A percentile compares a stretch with the other conserved stretches of the same genome.
These are phyloP conservation scores for Saccharum hybrid DNA, from an alignment of 202 grass and related monocot genomes.

Conservation along the genomic window DNA sequence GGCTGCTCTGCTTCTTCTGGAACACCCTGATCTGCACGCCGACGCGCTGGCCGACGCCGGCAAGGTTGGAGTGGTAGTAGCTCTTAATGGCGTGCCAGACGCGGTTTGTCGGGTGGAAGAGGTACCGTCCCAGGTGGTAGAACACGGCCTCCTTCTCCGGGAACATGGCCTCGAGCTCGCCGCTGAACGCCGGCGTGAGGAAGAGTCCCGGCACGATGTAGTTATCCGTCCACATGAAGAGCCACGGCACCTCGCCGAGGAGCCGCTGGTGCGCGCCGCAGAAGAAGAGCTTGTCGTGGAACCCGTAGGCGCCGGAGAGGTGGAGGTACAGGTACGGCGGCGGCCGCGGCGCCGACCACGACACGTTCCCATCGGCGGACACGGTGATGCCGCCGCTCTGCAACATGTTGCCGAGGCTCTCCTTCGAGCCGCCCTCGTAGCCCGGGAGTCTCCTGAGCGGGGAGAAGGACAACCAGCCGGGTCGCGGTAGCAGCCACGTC, in stretches of 20 bases:
- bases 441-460: conserved; percentile 33
- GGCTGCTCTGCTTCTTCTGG: neutral
- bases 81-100: conserved; percentile 65
- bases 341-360: conserved; percentile 15
- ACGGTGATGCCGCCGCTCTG: conserved; percentile 23
- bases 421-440: conserved; percentile 29
- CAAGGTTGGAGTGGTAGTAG: conserved; percentile 59
- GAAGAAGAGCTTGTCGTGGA: conserved; percentile 72
- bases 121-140: conserved; percentile 72
- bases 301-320: conserved; percentile 47
- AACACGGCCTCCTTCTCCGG: conserved; percentile 64
- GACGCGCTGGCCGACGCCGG: conserved; percentile 50
- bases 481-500: conserved; percentile 66
- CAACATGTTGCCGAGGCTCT: conserved; percentile 68
- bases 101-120: conserved; percentile 75
- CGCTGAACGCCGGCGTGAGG: conserved; percentile 47
- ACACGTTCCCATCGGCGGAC: conserved; percentile 13
- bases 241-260: conserved; percentile 56
- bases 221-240: conserved; percentile 66
- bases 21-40: conserved; percentile 84
- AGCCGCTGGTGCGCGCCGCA: conserved; percentile 70
- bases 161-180: conserved; percentile 66
- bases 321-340: conserved; percentile 72
- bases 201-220: conserved; percentile 78
- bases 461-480: conserved; percentile 37